Conservation (phyloP, 352 stramenopile genomes). For the Globisporangium viniferum region DNA sequence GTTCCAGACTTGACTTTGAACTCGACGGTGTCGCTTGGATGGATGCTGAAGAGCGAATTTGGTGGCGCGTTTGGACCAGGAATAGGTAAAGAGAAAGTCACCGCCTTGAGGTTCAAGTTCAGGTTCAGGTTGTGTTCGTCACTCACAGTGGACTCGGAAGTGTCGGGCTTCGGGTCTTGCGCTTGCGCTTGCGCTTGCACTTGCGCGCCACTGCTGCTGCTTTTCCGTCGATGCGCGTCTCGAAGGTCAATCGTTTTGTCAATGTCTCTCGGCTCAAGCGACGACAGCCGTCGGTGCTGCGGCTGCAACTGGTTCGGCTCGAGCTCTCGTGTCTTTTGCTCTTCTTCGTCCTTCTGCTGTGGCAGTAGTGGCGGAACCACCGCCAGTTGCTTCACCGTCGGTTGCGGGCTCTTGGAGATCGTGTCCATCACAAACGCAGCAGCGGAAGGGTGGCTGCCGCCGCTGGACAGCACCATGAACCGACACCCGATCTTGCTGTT, state of each 20-base stretch:
- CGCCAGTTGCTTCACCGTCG: slow-evolving; percentile 10
- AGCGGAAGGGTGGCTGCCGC: neutral
- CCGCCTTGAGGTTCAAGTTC: neutral
- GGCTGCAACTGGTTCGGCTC: slow-evolving; percentile 20
- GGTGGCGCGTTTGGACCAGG: neutral
- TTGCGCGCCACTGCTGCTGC: neutral
- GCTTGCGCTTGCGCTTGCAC: neutral
- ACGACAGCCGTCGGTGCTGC: slow-evolving; percentile 10
- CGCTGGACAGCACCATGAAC: slow-evolving; percentile 25
- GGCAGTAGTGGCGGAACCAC: neutral
- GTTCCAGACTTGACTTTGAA: slow-evolving; percentile 45
- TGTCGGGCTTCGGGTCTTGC: neutral
- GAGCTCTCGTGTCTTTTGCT: slow-evolving; percentile 15
- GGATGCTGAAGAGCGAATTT: slow-evolving; percentile 37
- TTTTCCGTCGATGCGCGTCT: neutral
- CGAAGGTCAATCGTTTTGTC: slow-evolving; percentile 15
- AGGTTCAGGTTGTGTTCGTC: neutral
- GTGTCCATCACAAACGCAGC: neutral
- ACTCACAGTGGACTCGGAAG: slow-evolving; percentile 4
- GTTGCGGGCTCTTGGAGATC: slow-evolving; percentile 14
- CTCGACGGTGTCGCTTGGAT: slow-evolving; percentile 38
- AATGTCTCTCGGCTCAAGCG: neutral
- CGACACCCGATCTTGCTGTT: slow-evolving; percentile 67
- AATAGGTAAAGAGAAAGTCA: neutral
- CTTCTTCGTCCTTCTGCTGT: slow-evolving; percentile 13